Conservation (phyloP, 2,329 filamentous ascomycete species). For the Pestalotiopsis sp. region DNA sequence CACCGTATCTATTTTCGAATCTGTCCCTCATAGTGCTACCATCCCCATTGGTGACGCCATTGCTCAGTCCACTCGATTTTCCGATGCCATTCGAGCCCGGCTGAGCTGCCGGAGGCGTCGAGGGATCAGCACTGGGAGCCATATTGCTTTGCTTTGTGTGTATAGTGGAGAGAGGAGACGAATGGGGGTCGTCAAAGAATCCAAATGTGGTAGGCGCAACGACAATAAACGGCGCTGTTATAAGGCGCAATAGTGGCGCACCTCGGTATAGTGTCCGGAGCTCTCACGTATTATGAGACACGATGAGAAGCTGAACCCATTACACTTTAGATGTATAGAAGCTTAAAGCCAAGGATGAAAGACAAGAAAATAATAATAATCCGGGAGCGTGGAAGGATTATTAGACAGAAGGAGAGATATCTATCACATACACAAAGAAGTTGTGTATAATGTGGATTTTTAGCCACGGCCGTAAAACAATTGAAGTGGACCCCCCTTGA, state of each 20-base stretch:
- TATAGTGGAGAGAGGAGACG: neutral
- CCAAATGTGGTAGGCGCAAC: neutral
- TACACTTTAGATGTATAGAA: neutral
- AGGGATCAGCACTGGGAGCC: slow-evolving; percentile 7
- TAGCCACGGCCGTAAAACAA: neutral
- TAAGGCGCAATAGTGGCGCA: neutral
- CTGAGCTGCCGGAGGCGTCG: neutral
- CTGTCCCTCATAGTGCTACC: neutral
- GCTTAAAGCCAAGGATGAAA: neutral
- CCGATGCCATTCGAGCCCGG: slow-evolving; percentile 1
- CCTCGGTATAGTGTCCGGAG: neutral
- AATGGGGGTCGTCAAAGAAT: neutral
- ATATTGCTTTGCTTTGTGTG: neutral
- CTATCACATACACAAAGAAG: neutral
- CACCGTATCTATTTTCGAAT: neutral
- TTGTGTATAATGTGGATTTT: neutral
- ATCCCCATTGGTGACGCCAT: slow-evolving; percentile 1
- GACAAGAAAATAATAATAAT: neutral
- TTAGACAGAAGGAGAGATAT: neutral
- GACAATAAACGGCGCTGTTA: neutral
- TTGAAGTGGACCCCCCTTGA: neutral
- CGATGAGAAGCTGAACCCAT: neutral
- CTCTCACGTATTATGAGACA: neutral
- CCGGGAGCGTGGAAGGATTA: neutral
- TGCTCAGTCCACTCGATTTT: neutral